Percentiles rank a stretch among this genome's conserved stretches.
Conservation (phyloP, 2,329 filamentous ascomycete genomes). For the Alternaria longipes region DNA sequence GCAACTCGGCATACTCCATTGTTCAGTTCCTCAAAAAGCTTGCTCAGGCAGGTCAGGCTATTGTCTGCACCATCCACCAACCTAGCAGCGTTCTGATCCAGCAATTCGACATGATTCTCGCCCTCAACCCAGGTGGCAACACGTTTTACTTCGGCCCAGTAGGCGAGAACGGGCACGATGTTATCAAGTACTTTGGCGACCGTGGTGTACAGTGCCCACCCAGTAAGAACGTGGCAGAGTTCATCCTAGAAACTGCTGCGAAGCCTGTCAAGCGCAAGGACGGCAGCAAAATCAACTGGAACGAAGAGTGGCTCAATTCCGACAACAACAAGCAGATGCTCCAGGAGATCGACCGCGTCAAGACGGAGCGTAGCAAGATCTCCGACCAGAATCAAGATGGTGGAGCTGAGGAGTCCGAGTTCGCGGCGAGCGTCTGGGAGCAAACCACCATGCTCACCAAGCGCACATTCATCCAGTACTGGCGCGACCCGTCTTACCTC, state of each 20-base stretch:
- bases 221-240: slow-evolving; percentile 72
- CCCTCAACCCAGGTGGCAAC: slow-evolving; percentile 73
- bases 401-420: slow-evolving; percentile 60
- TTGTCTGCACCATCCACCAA: slow-evolving; percentile 79
- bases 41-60: slow-evolving; percentile 71
- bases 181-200: slow-evolving; percentile 73
- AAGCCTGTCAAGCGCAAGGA: slow-evolving; percentile 63
- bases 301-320: slow-evolving; percentile 76
- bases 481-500: slow-evolving; percentile 78
- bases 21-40: slow-evolving; percentile 75
- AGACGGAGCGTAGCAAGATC: slow-evolving; percentile 63
- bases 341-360: slow-evolving; percentile 72
- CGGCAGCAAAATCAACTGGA: slow-evolving; percentile 73
- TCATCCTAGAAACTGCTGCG: slow-evolving; percentile 71
- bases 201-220: slow-evolving; percentile 73
- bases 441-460: slow-evolving; percentile 74
- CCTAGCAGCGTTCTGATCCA: slow-evolving; percentile 74
- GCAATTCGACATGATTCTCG: slow-evolving; percentile 77
- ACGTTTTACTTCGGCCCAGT: slow-evolving; percentile 79
- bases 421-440: slow-evolving; percentile 69
- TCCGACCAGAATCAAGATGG: slow-evolving; percentile 18
- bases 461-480: slow-evolving; percentile 76
- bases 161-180: slow-evolving; percentile 70
- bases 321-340: slow-evolving; percentile 67
- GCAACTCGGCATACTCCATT: slow-evolving; percentile 73